Evolutionary conservation across 2,329 filamentous ascomycete species (phyloP).

Genomic region (Trichoderma citrinoviride): DNA sequence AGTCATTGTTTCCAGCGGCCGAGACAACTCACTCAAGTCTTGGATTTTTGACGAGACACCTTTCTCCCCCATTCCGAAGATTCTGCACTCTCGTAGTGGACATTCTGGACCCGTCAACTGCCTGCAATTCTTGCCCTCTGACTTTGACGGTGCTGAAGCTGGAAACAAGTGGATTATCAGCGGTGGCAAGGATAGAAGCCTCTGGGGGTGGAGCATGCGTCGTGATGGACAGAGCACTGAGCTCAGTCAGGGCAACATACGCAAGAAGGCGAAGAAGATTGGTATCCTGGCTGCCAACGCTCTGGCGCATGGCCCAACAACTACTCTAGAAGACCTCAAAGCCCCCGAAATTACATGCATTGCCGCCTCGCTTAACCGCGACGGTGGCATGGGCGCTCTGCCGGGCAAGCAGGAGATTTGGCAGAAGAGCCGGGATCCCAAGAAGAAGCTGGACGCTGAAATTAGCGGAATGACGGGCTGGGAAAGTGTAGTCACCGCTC

Average conservation of each 20-base stretch:
- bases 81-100: constrained; percentile 80
- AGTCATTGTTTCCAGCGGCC: constrained; percentile 83
- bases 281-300: constrained; percentile 63
- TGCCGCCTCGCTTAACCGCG: constrained; percentile 86
- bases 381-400: constrained; percentile 86
- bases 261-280: constrained; percentile 84
- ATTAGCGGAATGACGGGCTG: constrained; percentile 80
- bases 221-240: constrained; percentile 93
- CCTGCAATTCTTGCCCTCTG: constrained; percentile 79
- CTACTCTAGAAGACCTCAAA: constrained; percentile 72
- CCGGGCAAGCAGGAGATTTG: constrained; percentile 77
- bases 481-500: constrained; percentile 95
- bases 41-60: constrained; percentile 96
- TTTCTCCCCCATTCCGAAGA: constrained; percentile 81
- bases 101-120: constrained; percentile 84
- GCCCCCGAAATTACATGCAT: constrained; percentile 90
- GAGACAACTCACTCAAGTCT: constrained; percentile 90
- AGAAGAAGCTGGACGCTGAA: constrained; percentile 64
- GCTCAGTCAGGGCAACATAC: constrained; percentile 84
- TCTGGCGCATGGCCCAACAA: constrained; percentile 58
- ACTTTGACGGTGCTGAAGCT: constrained; percentile 84
- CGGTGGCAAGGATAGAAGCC: constrained; percentile 80
- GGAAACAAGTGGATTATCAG: constrained; percentile 93
- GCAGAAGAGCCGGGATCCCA: constrained; percentile 70
- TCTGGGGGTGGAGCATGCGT: constrained; percentile 95